Base-by-base conservation (phyloP, 768 basidiomycete genomes). In the Gloeophyllum trabeum region DNA sequence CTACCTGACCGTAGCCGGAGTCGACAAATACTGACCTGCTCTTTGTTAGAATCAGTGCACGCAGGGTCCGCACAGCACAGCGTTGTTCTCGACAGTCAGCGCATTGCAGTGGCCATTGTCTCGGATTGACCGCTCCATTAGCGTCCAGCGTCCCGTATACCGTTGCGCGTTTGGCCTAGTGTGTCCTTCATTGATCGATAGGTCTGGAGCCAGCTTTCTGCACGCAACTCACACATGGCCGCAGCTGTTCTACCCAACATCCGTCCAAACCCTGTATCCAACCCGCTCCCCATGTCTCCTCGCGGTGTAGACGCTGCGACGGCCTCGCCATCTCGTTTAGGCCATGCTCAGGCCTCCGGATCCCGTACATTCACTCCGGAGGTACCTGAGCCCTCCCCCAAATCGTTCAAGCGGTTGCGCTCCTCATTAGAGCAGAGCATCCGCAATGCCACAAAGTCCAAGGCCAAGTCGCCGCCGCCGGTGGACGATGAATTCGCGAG, bases 401-500 rank as follows among this genome's bases (percentile, higher is more conserved):
- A 67, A 51, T 66, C 78, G 4, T 76, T 85, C 54, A 72, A 71
- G 52, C 74, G 79, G 32, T 60, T 85, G 43, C 75, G 77, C 43
- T 74, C 79, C 2, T 74, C 79, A 4, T 59, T 86, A 19, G 81
- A 81, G 51, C 76, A 82, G 48, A 77, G 73, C 51, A 48, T 85
- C 28, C 73, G 78, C 39, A 70, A 72, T 10, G 79, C 78, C 40
- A 78, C 79, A 7, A 69, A 76, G 41, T 73, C 77, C 25, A 75
- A 65, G 61, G 57, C 54, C 18, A 70, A 69, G 49, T 37, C 58
- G 5, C 51, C 64, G 1, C 51, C 57, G 16, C 30, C 58, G 2
- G 51, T 57, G 23, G 49, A 53, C 26, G 70, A 69, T 48, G 67
- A 75, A 34, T 64, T 67, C 49, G 66, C 69, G 34, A 59, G 70